Conservation (phyloP, 192 early-diverging fungal genomes). For the Linnemannia schmuckeri region DNA sequence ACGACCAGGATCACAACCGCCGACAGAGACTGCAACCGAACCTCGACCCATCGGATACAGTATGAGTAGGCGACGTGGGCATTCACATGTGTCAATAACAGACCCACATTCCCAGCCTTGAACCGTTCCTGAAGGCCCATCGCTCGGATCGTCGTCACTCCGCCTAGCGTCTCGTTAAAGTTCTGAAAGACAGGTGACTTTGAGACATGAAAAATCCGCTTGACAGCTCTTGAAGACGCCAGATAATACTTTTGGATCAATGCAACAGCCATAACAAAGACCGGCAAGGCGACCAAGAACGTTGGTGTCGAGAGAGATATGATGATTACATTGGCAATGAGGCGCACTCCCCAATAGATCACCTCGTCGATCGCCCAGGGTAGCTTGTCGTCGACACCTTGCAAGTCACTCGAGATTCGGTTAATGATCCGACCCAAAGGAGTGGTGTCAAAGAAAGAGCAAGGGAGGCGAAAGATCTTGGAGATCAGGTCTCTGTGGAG, state of each 20-base stretch:
- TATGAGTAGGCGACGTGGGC: constrained; percentile 50
- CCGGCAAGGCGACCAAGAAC: constrained; percentile 72
- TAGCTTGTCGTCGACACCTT: constrained; percentile 62
- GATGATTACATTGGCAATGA: constrained; percentile 66
- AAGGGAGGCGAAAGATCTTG: constrained; percentile 71
- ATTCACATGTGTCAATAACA: constrained; percentile 17
- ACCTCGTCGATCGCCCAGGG: constrained; percentile 63
- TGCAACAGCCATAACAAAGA: not conserved
- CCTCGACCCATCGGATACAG: constrained; percentile 77
- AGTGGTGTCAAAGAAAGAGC: constrained; percentile 90
- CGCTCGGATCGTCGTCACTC: constrained; percentile 86
- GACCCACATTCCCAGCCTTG: constrained; percentile 57
- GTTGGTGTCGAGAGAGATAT: constrained; percentile 74
- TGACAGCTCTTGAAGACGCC: constrained; percentile 83
- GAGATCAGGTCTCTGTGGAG: constrained; percentile 70
- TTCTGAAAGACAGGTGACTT: constrained; percentile 82
- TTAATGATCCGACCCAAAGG: constrained; percentile 82
- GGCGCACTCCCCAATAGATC: constrained; percentile 62
- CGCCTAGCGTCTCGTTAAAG: constrained; percentile 85
- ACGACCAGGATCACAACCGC: constrained; percentile 78
- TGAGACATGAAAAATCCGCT: constrained; percentile 74
- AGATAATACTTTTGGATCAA: constrained; percentile 79
- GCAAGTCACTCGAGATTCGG: constrained; percentile 88
- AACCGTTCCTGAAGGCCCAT: constrained; percentile 75
- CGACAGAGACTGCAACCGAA: constrained; percentile 86